phyloP scores from a whole-genome alignment of 2,329 filamentous ascomycete species.

The Microcera coccophila region DNA sequence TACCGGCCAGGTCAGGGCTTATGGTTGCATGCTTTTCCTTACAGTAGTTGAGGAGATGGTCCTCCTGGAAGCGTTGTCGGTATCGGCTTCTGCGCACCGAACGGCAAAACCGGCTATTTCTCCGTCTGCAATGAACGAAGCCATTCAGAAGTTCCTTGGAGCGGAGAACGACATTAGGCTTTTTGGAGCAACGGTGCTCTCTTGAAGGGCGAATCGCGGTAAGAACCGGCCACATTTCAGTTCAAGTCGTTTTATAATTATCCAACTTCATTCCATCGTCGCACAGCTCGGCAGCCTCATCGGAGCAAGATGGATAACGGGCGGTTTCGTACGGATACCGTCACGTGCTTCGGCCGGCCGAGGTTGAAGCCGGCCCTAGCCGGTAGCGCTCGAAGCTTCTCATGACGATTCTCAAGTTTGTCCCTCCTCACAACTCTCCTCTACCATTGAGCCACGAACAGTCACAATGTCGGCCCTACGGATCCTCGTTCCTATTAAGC shows the following conservation, averaged over 20 bases:
- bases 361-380: slow-evolving; percentile 45
- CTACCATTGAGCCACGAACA: slow-evolving; percentile 27
- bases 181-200: too few species aligned
- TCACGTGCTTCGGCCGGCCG: slow-evolving; percentile 38
- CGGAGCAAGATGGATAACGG: background rate
- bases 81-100: slow-evolving; percentile 6
- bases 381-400: slow-evolving; percentile 31
- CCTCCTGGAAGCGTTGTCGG: slow-evolving; percentile 5
- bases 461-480: slow-evolving; percentile 58
- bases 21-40: too few species aligned
- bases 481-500: slow-evolving; percentile 76
- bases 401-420: slow-evolving; percentile 21
- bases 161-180: too few species aligned
- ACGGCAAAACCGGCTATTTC: slow-evolving; percentile 9
- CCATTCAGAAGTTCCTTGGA: too few species aligned
- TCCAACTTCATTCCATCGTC: background rate
- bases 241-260: too few species aligned
- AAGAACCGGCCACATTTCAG: too few species aligned
- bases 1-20: too few species aligned
- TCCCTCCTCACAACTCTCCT: slow-evolving; percentile 19
- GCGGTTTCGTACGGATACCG: slow-evolving; percentile 9
- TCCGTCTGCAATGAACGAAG: background rate
- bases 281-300: background rate
- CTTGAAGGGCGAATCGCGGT: too few species aligned
- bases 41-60: too few species aligned